These are phyloP conservation scores for Agarophyton chilense DNA, from an alignment of 23 red algal species.

Conservation along the genomic window DNA sequence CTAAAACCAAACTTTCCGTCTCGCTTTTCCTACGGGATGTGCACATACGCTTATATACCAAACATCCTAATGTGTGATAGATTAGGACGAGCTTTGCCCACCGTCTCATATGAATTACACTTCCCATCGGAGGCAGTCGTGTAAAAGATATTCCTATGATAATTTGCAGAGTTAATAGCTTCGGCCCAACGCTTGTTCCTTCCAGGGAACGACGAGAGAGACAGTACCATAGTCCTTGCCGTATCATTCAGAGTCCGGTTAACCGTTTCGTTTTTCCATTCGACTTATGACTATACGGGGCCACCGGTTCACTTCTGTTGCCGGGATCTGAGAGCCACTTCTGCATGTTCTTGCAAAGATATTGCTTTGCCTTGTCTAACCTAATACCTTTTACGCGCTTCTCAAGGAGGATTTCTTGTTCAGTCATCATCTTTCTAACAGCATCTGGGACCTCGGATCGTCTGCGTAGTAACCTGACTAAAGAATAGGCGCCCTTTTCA, in stretches of 20 bases:
- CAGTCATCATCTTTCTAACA: slow-evolving; percentile 13
- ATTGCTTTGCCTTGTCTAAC: slow-evolving; percentile 32
- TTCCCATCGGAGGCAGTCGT: neutral
- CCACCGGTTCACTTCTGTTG: neutral
- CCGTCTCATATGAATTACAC: neutral
- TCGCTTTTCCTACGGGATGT: slow-evolving; percentile 15
- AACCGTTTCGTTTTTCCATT: slow-evolving; percentile 16
- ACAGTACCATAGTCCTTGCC: neutral
- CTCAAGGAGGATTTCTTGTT: neutral
- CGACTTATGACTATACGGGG: slow-evolving; percentile 16
- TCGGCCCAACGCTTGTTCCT: neutral
- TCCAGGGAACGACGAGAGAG: neutral
- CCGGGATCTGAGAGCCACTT: slow-evolving; percentile 8
- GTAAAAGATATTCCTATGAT: neutral
- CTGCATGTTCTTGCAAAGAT: neutral
- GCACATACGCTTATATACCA: slow-evolving; percentile 20
- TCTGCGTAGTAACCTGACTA: neutral
- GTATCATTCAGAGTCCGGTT: slow-evolving; percentile 24
- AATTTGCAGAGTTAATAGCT: neutral
- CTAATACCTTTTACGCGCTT: neutral
- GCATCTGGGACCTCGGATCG: slow-evolving; percentile 9
- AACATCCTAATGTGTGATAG: slow-evolving; percentile 19
- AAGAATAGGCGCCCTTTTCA: too few relatives aligned
- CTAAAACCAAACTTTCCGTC: slow-evolving; percentile 4
- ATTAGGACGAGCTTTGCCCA: neutral